Evolutionary conservation across 371 early-diverging fungal genomes (phyloP).

Genomic region (Mortierella sp.): DNA sequence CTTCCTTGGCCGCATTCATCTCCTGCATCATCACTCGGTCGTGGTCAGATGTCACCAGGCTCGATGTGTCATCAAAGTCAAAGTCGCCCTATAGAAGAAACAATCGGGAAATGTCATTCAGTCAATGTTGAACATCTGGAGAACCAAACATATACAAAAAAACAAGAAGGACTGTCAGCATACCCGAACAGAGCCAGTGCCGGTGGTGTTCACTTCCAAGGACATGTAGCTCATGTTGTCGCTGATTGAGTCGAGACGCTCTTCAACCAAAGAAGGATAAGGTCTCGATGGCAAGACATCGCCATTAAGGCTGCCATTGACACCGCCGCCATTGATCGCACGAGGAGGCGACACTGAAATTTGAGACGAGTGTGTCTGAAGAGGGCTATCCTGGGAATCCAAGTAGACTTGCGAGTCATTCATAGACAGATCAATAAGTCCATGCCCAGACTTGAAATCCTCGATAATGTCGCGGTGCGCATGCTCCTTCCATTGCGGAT

Average conservation of each 20-base stretch:
- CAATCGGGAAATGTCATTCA: neutral
- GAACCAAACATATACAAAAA: neutral
- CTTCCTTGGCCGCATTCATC: conserved; percentile 49
- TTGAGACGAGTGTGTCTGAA: conserved; percentile 10
- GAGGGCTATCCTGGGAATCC: conserved; percentile 19
- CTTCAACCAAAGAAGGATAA: conserved; percentile 33
- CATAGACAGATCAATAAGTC: conserved; percentile 19
- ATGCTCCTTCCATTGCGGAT: conserved; percentile 69
- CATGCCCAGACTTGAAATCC: conserved; percentile 45
- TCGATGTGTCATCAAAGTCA: conserved; percentile 66
- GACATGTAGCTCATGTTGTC: conserved; percentile 72
- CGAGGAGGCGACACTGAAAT: conserved; percentile 51
- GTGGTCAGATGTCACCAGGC: conserved; percentile 58
- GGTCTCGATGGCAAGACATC: conserved; percentile 23
- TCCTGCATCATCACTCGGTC: conserved; percentile 53
- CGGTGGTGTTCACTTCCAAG: conserved; percentile 81
- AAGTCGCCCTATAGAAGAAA: conserved; percentile 61
- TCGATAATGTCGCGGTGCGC: conserved; percentile 68
- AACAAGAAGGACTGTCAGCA: neutral
- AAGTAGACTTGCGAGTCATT: conserved; percentile 2
- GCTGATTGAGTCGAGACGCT: conserved; percentile 43
- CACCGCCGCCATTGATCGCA: conserved; percentile 42
- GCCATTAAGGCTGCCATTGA: conserved; percentile 28
- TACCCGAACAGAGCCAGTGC: conserved; percentile 74
- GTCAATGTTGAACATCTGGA: too few species aligned